Conservation (phyloP, 2,329 filamentous ascomycete genomes). For the Aspergillus fumigatus region DNA sequence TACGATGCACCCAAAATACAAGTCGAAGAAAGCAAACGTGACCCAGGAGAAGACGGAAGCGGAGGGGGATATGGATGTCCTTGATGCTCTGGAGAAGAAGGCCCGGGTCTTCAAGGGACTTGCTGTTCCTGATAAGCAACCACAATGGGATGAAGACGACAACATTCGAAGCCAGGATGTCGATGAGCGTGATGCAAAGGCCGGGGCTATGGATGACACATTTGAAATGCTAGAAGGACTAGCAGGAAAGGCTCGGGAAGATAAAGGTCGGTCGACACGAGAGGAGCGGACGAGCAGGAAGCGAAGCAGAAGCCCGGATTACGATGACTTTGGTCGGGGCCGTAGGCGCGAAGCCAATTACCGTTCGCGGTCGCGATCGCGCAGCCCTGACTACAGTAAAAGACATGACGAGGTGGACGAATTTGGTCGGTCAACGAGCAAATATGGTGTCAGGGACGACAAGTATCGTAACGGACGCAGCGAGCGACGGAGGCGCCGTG, state of each 20-base stretch:
- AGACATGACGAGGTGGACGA: slow-evolving; percentile 55
- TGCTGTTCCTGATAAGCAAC: slow-evolving; percentile 73
- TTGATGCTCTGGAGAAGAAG: slow-evolving; percentile 61
- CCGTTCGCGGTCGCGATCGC: slow-evolving; percentile 51
- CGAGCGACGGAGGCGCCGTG: slow-evolving; percentile 37
- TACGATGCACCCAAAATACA: slow-evolving; percentile 88
- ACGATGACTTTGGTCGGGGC: slow-evolving; percentile 47
- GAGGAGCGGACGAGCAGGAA: slow-evolving; percentile 44
- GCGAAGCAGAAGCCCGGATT: slow-evolving; percentile 50
- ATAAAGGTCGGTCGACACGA: slow-evolving; percentile 29
- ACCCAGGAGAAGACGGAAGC: slow-evolving; percentile 36
- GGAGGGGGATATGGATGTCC: slow-evolving; percentile 40
- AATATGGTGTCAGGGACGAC: slow-evolving; percentile 31
- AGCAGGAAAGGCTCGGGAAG: slow-evolving; percentile 58
- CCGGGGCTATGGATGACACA: slow-evolving; percentile 82
- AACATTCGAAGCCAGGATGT: slow-evolving; percentile 31
- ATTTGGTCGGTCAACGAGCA: slow-evolving; percentile 49
- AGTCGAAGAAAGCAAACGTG: slow-evolving; percentile 46
- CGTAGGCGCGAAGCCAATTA: slow-evolving; percentile 39
- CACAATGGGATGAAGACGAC: slow-evolving; percentile 50
- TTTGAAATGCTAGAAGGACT: slow-evolving; percentile 85
- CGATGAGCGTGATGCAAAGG: slow-evolving; percentile 38
- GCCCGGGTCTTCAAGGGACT: slow-evolving; percentile 86
- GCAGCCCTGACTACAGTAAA: slow-evolving; percentile 37
- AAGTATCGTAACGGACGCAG: slow-evolving; percentile 42